Evolutionary conservation across 1,284 basidiomycete species (phyloP).

Genomic region (Xerocomus amazonicus): DNA sequence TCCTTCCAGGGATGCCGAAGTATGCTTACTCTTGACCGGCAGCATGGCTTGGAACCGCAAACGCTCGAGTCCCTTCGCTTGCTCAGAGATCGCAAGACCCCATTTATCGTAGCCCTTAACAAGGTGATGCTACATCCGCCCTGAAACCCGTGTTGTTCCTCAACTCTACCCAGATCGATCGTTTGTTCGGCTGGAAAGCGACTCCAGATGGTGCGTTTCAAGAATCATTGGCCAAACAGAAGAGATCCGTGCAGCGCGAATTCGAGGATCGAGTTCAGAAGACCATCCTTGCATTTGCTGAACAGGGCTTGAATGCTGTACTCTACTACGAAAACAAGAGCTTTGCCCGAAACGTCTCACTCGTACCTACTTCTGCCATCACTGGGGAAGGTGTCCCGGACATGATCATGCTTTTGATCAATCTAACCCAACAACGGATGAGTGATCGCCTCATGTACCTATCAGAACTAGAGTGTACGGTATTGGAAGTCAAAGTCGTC

Average conservation of each 20-base stretch:
- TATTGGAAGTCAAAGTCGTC: slow-evolving; percentile 98
- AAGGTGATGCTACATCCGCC: slow-evolving; percentile 54
- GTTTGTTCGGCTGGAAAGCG: slow-evolving; percentile 93
- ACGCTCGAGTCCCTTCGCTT: slow-evolving; percentile 95
- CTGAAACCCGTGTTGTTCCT: slow-evolving; percentile 10
- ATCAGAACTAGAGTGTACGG: slow-evolving; percentile 97
- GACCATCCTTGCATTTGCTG: slow-evolving; percentile 91
- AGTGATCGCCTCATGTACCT: slow-evolving; percentile 97
- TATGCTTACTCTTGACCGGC: slow-evolving; percentile 14
- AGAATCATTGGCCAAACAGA: slow-evolving; percentile 88
- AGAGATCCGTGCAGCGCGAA: slow-evolving; percentile 79
- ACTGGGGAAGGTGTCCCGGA: slow-evolving; percentile 99
- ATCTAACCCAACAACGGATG: slow-evolving; percentile 98
- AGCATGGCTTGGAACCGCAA: slow-evolving; percentile 97
- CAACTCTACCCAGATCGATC: slow-evolving; percentile 72
- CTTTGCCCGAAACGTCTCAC: slow-evolving; percentile 90
- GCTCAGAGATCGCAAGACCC: slow-evolving; percentile 92
- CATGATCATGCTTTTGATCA: slow-evolving; percentile 98
- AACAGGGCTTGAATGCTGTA: slow-evolving; percentile 94
- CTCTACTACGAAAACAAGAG: slow-evolving; percentile 99
- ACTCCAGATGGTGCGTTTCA: slow-evolving; percentile 92
- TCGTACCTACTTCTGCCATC: slow-evolving; percentile 97
- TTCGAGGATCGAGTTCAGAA: slow-evolving; percentile 88
- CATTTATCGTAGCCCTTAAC: slow-evolving; percentile 99
- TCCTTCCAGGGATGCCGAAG: slow-evolving; percentile 4